Base-by-base conservation (phyloP, 2,329 filamentous ascomycete genomes). In the Colletotrichum higginsianum region DNA sequence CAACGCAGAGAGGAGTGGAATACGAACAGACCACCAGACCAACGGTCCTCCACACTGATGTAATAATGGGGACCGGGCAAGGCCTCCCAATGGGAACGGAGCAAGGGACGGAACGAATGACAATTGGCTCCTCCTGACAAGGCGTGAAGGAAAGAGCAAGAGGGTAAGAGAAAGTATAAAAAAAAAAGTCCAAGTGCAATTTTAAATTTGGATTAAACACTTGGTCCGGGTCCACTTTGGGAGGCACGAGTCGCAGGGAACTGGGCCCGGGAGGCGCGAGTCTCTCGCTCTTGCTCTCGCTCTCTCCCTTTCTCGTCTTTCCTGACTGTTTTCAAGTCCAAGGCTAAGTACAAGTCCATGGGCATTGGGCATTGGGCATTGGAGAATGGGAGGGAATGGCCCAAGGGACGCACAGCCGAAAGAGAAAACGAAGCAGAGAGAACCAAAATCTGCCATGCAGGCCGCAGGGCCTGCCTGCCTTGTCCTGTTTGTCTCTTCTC, bases 21-120 rank as follows among this genome's bases (percentile, higher is more conserved):
- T 71, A 68, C 65, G 68, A 71, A 68, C 68, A 68, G 68, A 57
- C 64, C 68, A 71, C 58, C 64, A 50, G 46, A 68, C 64, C 52
- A 71, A 71, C 65, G 46, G 52, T 23, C 18, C 44, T 68, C 68
- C 68, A 71, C 65, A 62, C 58, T 68, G 68, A 71, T 71, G 65
- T 63, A 71, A 71, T 71, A 23, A 42, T 56, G 42, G 56, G 55
- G 38, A 49, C 56, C 23, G 55, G 67, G 67, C 67, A 56, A 23
- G 49, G 38, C 56, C 62, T 67, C n/a, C 38, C 42, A 30, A 68
- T 68, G 65, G 68, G 57, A 65, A 63, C 49, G 21, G 21, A 38
- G 21, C 58, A 68, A 40, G 52, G 64, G 44, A 40, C 42, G 42
- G 26, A 40, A 42, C 56, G 56, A 60, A 56, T 52, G 50, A 50